These are phyloP conservation scores for Quercus agrifolia DNA, from an alignment of 306 rosid genomes.

Conservation along the genomic window DNA sequence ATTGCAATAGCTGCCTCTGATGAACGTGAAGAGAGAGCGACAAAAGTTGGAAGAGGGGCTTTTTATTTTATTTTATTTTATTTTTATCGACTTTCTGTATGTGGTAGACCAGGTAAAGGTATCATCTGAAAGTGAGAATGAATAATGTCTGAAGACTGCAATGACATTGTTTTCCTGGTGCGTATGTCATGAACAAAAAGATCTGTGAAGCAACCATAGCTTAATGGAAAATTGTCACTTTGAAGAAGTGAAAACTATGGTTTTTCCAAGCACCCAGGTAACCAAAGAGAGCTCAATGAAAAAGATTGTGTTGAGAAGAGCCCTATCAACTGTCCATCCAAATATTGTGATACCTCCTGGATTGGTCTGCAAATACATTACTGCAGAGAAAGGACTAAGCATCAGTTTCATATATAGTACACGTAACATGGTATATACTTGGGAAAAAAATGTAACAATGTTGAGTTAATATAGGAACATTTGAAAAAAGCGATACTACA, in stretches of 20 bases:
- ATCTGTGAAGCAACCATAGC: neutral
- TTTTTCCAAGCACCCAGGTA: conserved; percentile 70
- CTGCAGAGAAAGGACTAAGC: conserved; percentile 40
- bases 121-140: neutral
- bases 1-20: neutral
- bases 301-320: conserved; percentile 72
- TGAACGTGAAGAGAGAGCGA: neutral
- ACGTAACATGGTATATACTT: neutral
- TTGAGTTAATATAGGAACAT: neutral
- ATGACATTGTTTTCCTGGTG: neutral
- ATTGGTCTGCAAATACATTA: conserved; percentile 74
- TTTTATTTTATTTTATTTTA: neutral
- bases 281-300: conserved; percentile 63
- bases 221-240: neutral
- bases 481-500: neutral
- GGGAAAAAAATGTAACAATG: neutral
- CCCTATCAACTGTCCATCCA: conserved; percentile 81
- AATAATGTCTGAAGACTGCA: neutral
- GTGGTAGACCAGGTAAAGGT: neutral
- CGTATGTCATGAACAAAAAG: neutral
- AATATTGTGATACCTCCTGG: conserved; percentile 80
- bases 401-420: neutral
- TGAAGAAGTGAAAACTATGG: conserved; percentile 36
- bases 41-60: neutral
- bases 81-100: neutral